A percentile compares a stretch with the other conserved stretches of the same genome.
Conservation (phyloP, 2,329 filamentous ascomycete species). For the Aspergillus hiratsukae region DNA sequence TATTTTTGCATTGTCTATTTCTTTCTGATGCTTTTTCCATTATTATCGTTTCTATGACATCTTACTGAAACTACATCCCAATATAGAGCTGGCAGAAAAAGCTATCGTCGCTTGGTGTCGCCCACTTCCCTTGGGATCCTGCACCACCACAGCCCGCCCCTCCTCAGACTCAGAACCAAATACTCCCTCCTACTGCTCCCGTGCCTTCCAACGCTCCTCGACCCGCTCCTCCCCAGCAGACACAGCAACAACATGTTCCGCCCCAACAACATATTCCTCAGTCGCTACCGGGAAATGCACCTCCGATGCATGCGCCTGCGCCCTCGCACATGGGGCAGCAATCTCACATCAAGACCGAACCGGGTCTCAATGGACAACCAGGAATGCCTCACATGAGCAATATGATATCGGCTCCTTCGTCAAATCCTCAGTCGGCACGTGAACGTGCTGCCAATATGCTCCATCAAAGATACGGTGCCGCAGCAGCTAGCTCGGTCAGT, state of each 20-base stretch:
- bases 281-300: slow-evolving; percentile 24
- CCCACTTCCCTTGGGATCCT: slow-evolving; percentile 93
- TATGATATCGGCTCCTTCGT: slow-evolving; percentile 28
- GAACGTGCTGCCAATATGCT: slow-evolving; percentile 52
- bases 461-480: slow-evolving; percentile 44
- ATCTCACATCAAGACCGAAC: slow-evolving; percentile 52
- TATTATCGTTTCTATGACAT: not conserved
- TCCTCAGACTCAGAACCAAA: slow-evolving; percentile 38
- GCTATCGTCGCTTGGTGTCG: slow-evolving; percentile 76
- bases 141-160: slow-evolving; percentile 58
- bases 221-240: slow-evolving; percentile 26
- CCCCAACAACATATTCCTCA: slow-evolving; percentile 33
- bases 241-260: slow-evolving; percentile 33
- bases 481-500: slow-evolving; percentile 40
- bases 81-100: slow-evolving; percentile 88
- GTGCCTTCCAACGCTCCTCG: slow-evolving; percentile 44
- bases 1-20: slow-evolving; percentile 2
- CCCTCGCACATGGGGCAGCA: slow-evolving; percentile 26
- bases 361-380: slow-evolving; percentile 37
- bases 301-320: slow-evolving; percentile 21
- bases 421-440: slow-evolving; percentile 47
- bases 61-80: not conserved
- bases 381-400: slow-evolving; percentile 33
- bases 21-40: not conserved
- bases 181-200: slow-evolving; percentile 36